Conservation (phyloP, 257 asterid species). For the Solanum etuberosum region DNA sequence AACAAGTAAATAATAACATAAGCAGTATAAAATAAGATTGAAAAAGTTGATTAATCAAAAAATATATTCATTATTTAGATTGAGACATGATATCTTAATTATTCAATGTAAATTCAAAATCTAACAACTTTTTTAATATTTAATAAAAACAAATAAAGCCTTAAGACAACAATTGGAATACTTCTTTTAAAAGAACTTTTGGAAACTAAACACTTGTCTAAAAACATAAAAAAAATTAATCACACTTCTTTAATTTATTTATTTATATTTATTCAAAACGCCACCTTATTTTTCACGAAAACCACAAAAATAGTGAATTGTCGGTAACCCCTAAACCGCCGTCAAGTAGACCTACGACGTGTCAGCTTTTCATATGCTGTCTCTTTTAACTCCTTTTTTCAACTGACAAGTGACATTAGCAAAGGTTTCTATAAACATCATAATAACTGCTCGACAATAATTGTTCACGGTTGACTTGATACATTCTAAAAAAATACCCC, state of each 20-base stretch:
- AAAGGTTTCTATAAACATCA: background rate
- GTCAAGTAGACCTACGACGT: background rate
- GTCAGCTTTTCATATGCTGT: background rate
- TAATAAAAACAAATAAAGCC: background rate
- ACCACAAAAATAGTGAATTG: background rate
- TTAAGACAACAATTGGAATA: background rate
- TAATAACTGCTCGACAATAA: background rate
- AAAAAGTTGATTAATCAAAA: background rate
- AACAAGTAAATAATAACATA: too few relatives aligned
- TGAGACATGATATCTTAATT: background rate
- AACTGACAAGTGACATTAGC: background rate
- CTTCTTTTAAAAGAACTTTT: background rate
- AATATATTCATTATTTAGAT: too few relatives aligned
- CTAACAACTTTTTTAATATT: too few relatives aligned
- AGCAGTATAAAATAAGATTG: background rate
- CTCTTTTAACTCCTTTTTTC: too few relatives aligned
- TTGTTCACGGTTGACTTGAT: too few relatives aligned
- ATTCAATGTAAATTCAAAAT: too few relatives aligned
- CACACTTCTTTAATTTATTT: background rate
- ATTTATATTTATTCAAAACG: background rate
- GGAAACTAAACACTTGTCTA: background rate
- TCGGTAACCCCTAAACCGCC: background rate
- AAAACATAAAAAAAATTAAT: background rate
- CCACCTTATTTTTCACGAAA: background rate
- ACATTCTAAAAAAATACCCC: accelerated